These are phyloP conservation scores for Herpotrichia juniperi DNA, from an alignment of 2,329 filamentous ascomycete genomes.

Conservation along the genomic window DNA sequence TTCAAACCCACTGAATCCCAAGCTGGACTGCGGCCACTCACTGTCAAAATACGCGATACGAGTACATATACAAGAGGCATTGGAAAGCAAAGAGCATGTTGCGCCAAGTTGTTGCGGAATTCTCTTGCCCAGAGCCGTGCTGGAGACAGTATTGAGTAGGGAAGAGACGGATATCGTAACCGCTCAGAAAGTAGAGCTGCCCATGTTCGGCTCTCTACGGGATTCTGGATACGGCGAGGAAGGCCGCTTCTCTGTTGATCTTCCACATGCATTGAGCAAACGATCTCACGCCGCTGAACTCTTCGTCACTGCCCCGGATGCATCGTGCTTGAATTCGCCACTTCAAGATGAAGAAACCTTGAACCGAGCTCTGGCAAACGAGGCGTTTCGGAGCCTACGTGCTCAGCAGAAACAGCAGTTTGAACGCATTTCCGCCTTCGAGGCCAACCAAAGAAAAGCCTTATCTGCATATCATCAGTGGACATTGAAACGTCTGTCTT, in stretches of 20 bases:
- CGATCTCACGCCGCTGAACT: conserved; percentile 8
- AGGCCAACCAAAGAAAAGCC: conserved; percentile 39
- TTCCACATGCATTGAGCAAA: conserved; percentile 14
- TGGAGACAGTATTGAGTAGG: conserved; percentile 46
- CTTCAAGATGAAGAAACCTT: conserved; percentile 26
- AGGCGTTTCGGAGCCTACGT: conserved; percentile 32
- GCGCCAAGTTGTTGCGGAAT: conserved; percentile 50
- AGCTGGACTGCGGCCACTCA: conserved; percentile 39
- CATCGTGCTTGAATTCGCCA: conserved; percentile 11
- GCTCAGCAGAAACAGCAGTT: conserved; percentile 38
- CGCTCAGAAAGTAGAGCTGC: conserved; percentile 16
- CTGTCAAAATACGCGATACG: conserved; percentile 33
- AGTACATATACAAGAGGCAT: conserved; percentile 43
- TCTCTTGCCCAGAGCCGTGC: conserved; percentile 46
- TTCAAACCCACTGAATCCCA: conserved; percentile 28
- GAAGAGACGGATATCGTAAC: conserved; percentile 44
- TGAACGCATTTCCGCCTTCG: conserved; percentile 36
- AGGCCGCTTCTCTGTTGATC: conserved; percentile 26
- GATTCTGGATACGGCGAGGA: conserved; percentile 38
- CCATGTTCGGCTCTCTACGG: conserved; percentile 20
- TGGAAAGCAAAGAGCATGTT: conserved; percentile 31
- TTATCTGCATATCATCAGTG: conserved; percentile 31
- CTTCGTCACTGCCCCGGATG: conserved; percentile 11
- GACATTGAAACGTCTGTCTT: conserved; percentile 25
- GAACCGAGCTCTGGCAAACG: conserved; percentile 28